A percentile compares a stretch with the other conserved stretches of the same genome.
Conservation (phyloP, 2,329 filamentous ascomycete genomes). For the Lasiodiplodia sp. region DNA sequence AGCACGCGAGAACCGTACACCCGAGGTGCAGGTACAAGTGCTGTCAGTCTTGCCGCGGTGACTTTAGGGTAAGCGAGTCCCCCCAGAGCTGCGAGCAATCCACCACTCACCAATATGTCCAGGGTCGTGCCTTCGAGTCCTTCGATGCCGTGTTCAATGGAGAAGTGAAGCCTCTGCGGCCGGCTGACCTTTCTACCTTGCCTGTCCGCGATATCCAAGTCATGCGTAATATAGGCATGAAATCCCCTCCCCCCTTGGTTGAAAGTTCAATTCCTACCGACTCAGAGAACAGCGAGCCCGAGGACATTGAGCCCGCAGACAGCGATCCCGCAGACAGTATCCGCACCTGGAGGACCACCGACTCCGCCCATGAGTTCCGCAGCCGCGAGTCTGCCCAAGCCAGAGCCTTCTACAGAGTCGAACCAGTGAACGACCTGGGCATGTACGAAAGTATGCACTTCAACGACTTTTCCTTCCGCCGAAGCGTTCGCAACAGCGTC, state of each 20-base stretch:
- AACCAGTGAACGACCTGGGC: conserved; percentile 7
- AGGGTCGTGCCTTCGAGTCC: conserved; percentile 55
- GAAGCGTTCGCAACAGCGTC: conserved; percentile 21
- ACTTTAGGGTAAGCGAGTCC: conserved; percentile 41
- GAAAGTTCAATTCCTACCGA: conserved; percentile 18
- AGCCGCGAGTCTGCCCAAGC: conserved; percentile 16
- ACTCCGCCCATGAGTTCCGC: conserved; percentile 12
- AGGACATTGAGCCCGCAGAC: neutral
- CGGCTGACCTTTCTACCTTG: conserved; percentile 41
- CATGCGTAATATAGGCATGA: conserved; percentile 45
- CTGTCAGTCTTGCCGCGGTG: conserved; percentile 60
- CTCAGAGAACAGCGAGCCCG: conserved; percentile 7
- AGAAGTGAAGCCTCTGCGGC: conserved; percentile 43
- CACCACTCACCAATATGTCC: neutral
- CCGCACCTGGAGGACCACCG: conserved; percentile 25
- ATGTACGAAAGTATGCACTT: conserved; percentile 18
- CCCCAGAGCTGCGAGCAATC: neutral
- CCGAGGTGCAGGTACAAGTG: conserved; percentile 52
- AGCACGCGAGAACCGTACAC: conserved; percentile 18
- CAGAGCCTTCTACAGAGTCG: conserved; percentile 23
- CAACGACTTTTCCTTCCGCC: conserved; percentile 14
- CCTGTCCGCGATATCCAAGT: conserved; percentile 46
- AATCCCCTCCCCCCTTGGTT: conserved; percentile 11
- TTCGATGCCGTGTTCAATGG: conserved; percentile 53
- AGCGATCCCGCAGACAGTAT: conserved; percentile 21